Percentiles rank a stretch among this genome's conserved stretches.
phyloP scores from a whole-genome alignment of 805 yeast species.

The Helenozyma baotianmanensis region DNA sequence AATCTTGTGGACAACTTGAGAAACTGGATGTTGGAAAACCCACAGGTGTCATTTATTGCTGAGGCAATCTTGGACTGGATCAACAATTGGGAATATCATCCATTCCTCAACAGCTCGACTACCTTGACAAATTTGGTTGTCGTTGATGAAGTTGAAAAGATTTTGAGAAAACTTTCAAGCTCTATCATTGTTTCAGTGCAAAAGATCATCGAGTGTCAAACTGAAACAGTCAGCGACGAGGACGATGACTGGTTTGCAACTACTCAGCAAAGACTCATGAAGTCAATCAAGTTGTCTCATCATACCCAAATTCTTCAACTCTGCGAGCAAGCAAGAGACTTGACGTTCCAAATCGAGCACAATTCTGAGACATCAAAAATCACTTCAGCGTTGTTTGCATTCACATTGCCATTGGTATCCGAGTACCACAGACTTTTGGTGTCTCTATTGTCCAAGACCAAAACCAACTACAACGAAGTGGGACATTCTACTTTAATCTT shows the following conservation, averaged over 20 bases:
- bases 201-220: slow-evolving; percentile 40
- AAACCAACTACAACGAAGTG: slow-evolving; percentile 46
- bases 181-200: slow-evolving; percentile 68
- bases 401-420: slow-evolving; percentile 58
- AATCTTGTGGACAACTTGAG: slow-evolving; percentile 23
- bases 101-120: slow-evolving; percentile 22
- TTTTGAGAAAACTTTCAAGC: slow-evolving; percentile 49
- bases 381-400: slow-evolving; percentile 46
- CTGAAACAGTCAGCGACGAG: slow-evolving; percentile 35
- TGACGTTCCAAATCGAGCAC: slow-evolving; percentile 35
- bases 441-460: slow-evolving; percentile 40
- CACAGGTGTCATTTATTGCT: slow-evolving; percentile 41
- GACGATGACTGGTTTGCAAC: slow-evolving; percentile 63
- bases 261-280: slow-evolving; percentile 42
- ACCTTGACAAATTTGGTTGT: slow-evolving; percentile 15
- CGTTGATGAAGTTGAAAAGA: slow-evolving; percentile 40
- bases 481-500: slow-evolving; percentile 62
- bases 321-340: slow-evolving; percentile 29
- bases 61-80: slow-evolving; percentile 49
- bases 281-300: slow-evolving; percentile 41
- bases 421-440: slow-evolving; percentile 53
- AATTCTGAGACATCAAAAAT: slow-evolving; percentile 31
- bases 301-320: slow-evolving; percentile 30
- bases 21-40: slow-evolving; percentile 30
- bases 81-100: slow-evolving; percentile 11